Evolutionary conservation across 257 asterid genomes (phyloP).

Genomic region (Solanum neorickii): DNA sequence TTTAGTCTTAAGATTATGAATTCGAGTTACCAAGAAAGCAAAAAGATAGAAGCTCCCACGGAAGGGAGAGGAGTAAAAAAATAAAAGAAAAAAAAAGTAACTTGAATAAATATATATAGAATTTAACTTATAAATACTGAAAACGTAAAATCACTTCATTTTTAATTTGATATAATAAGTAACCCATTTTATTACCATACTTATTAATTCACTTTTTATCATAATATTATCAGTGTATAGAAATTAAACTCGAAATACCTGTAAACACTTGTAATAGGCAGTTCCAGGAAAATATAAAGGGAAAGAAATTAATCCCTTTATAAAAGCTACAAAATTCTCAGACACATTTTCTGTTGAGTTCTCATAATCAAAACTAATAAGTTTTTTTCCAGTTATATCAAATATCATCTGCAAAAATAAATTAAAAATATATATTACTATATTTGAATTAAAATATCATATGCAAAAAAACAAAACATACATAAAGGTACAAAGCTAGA

Average conservation of each 20-base stretch:
- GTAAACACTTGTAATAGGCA: conserved; percentile 66
- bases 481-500: neutral
- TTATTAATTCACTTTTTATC: neutral
- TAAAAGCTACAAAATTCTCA: conserved; percentile 62
- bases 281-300: conserved; percentile 87
- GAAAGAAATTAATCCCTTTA: conserved; percentile 74
- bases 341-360: conserved; percentile 51
- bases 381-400: conserved; percentile 70
- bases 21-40: no score
- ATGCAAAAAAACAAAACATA: conserved; percentile 18
- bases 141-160: neutral
- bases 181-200: neutral
- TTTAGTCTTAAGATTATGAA: no score
- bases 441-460: conserved; percentile 51
- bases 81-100: no score
- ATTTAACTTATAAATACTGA: no score
- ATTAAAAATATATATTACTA: neutral
- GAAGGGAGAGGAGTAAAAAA: no score
- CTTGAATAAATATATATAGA: no score
- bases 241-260: conserved; percentile 18
- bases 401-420: conserved; percentile 65
- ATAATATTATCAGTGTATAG: neutral
- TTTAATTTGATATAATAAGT: neutral
- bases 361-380: conserved; percentile 61
- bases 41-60: no score